These are phyloP conservation scores for Magnaporthales sp. DNA, from an alignment of 2,329 filamentous ascomycete genomes.

Conservation along the genomic window DNA sequence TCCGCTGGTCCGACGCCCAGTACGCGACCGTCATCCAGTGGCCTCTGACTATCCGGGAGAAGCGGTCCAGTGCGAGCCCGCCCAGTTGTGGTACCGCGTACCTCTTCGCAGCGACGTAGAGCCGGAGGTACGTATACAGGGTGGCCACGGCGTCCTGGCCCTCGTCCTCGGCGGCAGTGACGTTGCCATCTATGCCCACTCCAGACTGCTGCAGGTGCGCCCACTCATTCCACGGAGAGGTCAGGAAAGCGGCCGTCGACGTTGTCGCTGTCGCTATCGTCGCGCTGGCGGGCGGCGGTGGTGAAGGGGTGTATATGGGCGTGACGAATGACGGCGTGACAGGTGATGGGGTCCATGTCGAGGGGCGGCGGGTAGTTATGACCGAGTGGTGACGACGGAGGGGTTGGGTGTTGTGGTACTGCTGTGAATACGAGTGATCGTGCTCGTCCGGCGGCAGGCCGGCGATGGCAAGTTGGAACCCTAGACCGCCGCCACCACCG, in stretches of 20 bases:
- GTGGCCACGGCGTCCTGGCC: neutral
- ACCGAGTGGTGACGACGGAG: slow-evolving; percentile 4
- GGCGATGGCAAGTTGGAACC: slow-evolving; percentile 7
- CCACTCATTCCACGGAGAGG: neutral
- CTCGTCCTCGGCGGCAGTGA: neutral
- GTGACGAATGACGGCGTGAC: neutral
- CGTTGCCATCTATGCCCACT: neutral
- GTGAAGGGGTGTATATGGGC: neutral
- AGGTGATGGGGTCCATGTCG: neutral
- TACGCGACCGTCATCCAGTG: neutral
- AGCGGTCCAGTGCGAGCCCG: neutral
- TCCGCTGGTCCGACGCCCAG: neutral
- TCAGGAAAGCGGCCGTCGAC: neutral
- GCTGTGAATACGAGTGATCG: neutral
- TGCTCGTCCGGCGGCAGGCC: slow-evolving; percentile 4
- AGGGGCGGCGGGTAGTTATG: slow-evolving; percentile 2
- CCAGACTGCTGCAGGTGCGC: neutral
- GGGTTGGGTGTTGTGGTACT: neutral
- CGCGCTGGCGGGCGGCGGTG: neutral
- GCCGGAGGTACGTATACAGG: slow-evolving; percentile 13
- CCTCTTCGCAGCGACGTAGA: slow-evolving; percentile 27
- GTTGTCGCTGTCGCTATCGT: neutral
- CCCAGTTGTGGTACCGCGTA: slow-evolving; percentile 18
- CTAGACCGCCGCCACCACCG: neutral
- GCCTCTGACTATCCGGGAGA: neutral